phyloP scores from a whole-genome alignment of 768 basidiomycete genomes.

The Lactarius tabidus region DNA sequence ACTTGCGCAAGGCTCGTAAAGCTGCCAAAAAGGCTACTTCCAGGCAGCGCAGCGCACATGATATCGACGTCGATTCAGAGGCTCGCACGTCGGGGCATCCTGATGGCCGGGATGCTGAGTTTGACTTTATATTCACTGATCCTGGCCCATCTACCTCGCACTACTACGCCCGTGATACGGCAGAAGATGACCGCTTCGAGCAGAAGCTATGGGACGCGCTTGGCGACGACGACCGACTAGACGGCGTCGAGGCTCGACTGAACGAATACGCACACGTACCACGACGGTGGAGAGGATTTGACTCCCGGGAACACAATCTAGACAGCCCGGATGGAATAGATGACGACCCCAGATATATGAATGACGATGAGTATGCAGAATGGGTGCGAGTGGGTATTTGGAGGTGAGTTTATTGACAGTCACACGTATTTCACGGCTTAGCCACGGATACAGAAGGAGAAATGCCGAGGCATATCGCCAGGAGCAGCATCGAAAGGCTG shows the following conservation, averaged over 20 bases:
- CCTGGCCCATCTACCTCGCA: constrained; percentile 37
- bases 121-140: constrained; percentile 6
- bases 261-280: constrained; percentile 73
- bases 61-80: not conserved
- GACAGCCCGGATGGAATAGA: constrained; percentile 29
- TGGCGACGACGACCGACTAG: constrained; percentile 64
- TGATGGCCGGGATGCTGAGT: constrained; percentile 13
- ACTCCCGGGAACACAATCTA: constrained; percentile 42
- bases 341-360: constrained; percentile 51
- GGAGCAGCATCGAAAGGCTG: constrained; percentile 50
- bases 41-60: not conserved
- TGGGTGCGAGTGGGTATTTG: constrained; percentile 88
- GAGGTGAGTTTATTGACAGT: constrained; percentile 44
- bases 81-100: constrained; percentile 26
- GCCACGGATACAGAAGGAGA: constrained; percentile 46
- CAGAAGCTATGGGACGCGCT: constrained; percentile 72
- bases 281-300: constrained; percentile 55
- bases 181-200: constrained; percentile 63
- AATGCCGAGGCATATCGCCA: constrained; percentile 67
- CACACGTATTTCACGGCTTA: constrained; percentile 13
- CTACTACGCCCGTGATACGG: constrained; percentile 40
- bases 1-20: constrained; percentile 41
- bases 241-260: constrained; percentile 56
- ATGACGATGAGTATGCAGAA: constrained; percentile 84
- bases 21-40: constrained; percentile 47